phyloP scores from a whole-genome alignment of 768 basidiomycete species.

The Leucosporidium scottii region DNA sequence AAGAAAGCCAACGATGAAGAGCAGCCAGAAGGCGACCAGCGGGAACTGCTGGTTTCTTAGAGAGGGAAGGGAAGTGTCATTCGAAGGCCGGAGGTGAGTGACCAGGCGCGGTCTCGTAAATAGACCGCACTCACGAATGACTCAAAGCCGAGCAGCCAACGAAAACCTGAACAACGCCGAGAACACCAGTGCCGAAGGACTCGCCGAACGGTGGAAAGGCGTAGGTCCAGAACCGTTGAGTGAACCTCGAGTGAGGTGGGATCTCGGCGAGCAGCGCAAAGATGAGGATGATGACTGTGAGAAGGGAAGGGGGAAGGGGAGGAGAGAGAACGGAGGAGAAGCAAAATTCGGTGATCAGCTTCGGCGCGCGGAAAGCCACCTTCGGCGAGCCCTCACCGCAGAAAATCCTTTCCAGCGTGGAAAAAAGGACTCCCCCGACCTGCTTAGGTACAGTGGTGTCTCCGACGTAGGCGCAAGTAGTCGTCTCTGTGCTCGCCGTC shows the following conservation, averaged over 20 bases:
- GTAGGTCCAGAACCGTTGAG: conserved; percentile 16
- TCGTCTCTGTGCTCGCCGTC: neutral
- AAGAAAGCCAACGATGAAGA: conserved; percentile 27
- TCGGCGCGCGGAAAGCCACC: neutral
- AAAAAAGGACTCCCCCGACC: conserved; percentile 23
- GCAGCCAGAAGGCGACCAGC: conserved; percentile 20
- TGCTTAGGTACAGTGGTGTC: conserved; percentile 19
- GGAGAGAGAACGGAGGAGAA: neutral
- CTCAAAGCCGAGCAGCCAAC: conserved; percentile 9
- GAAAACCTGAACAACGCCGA: conserved; percentile 21
- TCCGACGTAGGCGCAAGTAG: conserved; percentile 11
- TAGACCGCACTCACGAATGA: neutral
- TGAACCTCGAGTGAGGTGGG: neutral
- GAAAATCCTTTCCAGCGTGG: conserved; percentile 26
- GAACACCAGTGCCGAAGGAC: conserved; percentile 19
- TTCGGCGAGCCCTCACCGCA: neutral
- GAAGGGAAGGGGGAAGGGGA: neutral
- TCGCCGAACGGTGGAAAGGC: conserved; percentile 24
- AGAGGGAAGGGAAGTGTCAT: too few relatives aligned
- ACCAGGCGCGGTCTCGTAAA: too few relatives aligned
- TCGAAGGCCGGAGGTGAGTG: too few relatives aligned
- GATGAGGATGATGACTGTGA: conserved; percentile 16
- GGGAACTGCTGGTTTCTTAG: conserved; percentile 16
- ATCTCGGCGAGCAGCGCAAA: conserved; percentile 21
- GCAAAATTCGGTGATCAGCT: too few relatives aligned